Evolutionary conservation across 2,329 filamentous ascomycete species (phyloP), one percentile per base, ranked within the genome.

Genomic region (Nigrospora sphaerica): DNA sequence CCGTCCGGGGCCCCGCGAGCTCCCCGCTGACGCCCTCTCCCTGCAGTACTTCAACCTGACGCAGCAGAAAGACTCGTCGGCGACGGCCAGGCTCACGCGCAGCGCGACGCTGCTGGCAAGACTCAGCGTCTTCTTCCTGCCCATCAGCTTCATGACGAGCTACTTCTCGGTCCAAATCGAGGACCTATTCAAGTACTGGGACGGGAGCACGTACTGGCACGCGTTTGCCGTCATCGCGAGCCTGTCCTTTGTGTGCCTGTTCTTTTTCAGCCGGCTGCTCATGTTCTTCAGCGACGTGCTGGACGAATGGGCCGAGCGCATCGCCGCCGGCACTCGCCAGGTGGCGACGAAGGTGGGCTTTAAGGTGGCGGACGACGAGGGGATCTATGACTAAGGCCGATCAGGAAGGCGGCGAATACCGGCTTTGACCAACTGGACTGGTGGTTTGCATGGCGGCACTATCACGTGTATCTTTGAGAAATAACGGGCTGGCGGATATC

Each of bases 31-130:
- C 23, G 23, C 23, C 5, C 23, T 9, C 23, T 7, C 18, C 13
- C 11, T 34, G 23, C 48, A 86, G 82, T 88, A 88, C 61, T 89
- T 89, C 72, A 88, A 86, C 61, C 74, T 90, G 52, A 87, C 85
- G 48, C 80, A 85, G 16, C 80, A 88, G 57, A 88, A 86, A 59
- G 84, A 89, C 62, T 86, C 84, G 0, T 77, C 81, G 52, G 79
- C 81, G 4, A 85, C 88, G 12, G 85, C 87, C 49, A 76, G 82
- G 17, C 73, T 90, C 17, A 88, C 85, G 0, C 73, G 85, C 47
- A 82, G 85, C 52, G 86, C 85, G 4, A 80, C 88, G 5, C 68
- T 90, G 6, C 71, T 90, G 12, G 85, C 84, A 40, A 89, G 90
- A 60, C 78, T 85, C 6, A 86, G 82, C 12, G 85, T 89, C 36